A percentile compares a stretch with the other conserved stretches of the same genome.
Evolutionary conservation across 768 basidiomycete genomes (phyloP).

Genomic region (Mrakia frigida): DNA sequence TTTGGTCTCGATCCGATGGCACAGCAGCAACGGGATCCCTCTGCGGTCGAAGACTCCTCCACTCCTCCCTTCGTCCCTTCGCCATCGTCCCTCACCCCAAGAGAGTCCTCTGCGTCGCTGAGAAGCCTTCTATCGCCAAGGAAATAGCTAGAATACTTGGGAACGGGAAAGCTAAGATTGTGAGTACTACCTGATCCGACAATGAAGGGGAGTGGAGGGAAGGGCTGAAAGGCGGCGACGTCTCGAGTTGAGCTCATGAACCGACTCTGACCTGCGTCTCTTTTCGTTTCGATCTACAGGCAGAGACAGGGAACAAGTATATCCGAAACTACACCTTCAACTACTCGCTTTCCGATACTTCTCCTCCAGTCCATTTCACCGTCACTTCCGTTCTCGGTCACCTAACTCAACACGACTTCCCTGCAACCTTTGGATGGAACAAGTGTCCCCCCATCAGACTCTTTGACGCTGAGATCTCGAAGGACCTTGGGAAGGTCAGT

Average conservation of each 20-base stretch:
- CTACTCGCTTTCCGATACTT: background rate
- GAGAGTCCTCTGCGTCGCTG: slow-evolving; percentile 82
- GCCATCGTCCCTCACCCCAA: background rate
- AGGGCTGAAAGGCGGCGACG: background rate
- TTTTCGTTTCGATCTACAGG: background rate
- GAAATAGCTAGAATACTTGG: slow-evolving; percentile 85
- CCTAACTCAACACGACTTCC: background rate
- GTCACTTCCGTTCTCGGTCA: background rate
- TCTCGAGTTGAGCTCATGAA: background rate
- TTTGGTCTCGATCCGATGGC: too few relatives aligned
- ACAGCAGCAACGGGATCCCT: too few relatives aligned
- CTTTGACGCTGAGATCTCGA: slow-evolving; percentile 77
- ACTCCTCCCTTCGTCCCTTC: background rate
- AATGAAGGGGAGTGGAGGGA: background rate
- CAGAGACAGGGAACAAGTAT: background rate
- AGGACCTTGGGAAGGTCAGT: slow-evolving; percentile 49
- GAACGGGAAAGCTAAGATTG: slow-evolving; percentile 71
- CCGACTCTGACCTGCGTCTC: background rate
- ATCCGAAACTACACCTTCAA: background rate
- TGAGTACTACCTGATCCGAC: slow-evolving; percentile 46
- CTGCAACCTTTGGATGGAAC: background rate
- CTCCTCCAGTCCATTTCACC: background rate
- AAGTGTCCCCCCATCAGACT: slow-evolving; percentile 75
- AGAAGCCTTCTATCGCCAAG: slow-evolving; percentile 93
- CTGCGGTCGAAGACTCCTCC: too few relatives aligned